Evolutionary conservation across 495 filamentous ascomycete genomes (phyloP).

Genomic region (Pyrenopolyporus hunteri): DNA sequence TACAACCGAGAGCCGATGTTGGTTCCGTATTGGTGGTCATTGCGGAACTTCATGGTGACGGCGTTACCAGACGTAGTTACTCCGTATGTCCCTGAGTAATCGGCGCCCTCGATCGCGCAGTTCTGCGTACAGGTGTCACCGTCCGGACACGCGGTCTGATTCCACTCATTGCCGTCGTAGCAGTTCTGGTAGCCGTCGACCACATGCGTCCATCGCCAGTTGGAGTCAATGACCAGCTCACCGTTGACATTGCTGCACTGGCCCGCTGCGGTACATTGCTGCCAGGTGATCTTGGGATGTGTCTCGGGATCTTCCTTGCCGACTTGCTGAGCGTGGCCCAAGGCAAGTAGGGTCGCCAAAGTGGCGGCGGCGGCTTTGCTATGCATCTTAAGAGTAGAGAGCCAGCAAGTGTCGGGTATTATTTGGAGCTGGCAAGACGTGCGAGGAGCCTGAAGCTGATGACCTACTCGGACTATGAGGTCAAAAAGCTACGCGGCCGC

Average conservation of each 20-base stretch:
- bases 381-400: constrained; percentile 8
- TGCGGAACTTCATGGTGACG: constrained; percentile 60
- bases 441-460: constrained; percentile 7
- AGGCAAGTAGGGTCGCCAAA: constrained; percentile 21
- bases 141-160: constrained; percentile 57
- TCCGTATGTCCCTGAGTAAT: constrained; percentile 54
- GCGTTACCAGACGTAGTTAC: constrained; percentile 51
- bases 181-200: constrained; percentile 51
- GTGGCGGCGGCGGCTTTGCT: constrained; percentile 11
- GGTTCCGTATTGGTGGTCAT: constrained; percentile 46
- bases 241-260: constrained; percentile 52
- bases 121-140: constrained; percentile 54
- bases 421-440: not conserved
- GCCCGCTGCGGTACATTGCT: constrained; percentile 56
- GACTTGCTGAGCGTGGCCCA: constrained; percentile 34
- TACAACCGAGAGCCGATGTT: constrained; percentile 60
- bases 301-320: constrained; percentile 60
- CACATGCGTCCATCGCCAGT: constrained; percentile 59
- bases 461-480: constrained; percentile 1
- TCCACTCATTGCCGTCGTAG: constrained; percentile 63
- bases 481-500: not conserved
- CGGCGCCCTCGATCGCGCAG: constrained; percentile 58
- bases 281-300: constrained; percentile 63
- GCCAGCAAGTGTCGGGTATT: not conserved
- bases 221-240: constrained; percentile 54